Evolutionary conservation across 2,329 filamentous ascomycete genomes (phyloP).

Genomic region (Chaetomiaceae sp.): DNA sequence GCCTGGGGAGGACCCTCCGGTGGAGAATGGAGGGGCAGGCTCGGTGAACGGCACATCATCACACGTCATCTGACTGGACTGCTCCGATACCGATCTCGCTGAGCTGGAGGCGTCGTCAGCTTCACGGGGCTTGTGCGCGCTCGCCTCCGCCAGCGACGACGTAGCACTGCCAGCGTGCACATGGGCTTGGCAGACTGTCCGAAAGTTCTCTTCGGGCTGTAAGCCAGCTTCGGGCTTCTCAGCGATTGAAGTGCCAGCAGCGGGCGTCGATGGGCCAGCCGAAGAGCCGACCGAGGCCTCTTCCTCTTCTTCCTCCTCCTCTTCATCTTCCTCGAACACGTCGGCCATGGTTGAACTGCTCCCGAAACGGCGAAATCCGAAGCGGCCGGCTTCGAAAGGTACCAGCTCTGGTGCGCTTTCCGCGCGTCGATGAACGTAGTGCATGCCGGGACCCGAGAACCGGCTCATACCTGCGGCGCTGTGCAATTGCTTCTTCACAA

Average conservation of each 20-base stretch:
- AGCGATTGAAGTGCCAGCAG: constrained; percentile 32
- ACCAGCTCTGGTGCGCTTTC: constrained; percentile 76
- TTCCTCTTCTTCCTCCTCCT: constrained; percentile 48
- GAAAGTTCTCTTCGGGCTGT: constrained; percentile 3
- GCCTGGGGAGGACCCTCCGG: constrained; percentile 1
- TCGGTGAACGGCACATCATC: constrained; percentile 49
- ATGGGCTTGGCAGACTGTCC: not conserved
- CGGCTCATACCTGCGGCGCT: constrained; percentile 67
- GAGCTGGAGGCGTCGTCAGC: not conserved
- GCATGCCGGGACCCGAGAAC: constrained; percentile 62
- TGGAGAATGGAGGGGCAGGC: not conserved
- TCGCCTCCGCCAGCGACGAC: constrained; percentile 17
- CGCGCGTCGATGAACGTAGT: constrained; percentile 69
- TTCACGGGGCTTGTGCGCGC: not conserved
- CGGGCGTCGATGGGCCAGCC: constrained; percentile 28
- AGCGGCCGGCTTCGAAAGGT: constrained; percentile 59
- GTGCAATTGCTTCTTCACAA: constrained; percentile 64
- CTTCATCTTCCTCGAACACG: constrained; percentile 78
- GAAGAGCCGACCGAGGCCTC: constrained; percentile 40
- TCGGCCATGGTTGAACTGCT: constrained; percentile 74
- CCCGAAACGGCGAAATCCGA: constrained; percentile 55
- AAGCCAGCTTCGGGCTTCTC: constrained; percentile 24
- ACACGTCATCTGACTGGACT: not conserved
- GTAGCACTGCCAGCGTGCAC: not conserved
- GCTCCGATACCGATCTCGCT: not conserved